Evolutionary conservation across 331 rosid genomes (phyloP).

Genomic region (Acacia pycnantha): DNA sequence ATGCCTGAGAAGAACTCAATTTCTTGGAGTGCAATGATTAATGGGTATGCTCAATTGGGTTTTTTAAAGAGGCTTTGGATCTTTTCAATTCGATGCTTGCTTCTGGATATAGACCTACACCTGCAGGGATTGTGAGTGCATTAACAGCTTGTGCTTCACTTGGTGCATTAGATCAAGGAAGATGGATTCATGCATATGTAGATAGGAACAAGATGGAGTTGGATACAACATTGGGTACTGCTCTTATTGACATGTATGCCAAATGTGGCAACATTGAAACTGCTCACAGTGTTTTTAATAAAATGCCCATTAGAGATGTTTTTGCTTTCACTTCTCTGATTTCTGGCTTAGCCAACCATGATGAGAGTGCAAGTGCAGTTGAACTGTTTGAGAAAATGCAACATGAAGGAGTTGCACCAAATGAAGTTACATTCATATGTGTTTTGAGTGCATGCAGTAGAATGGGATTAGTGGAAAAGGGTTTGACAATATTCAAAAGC

Average conservation of each 20-base stretch:
- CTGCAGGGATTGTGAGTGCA: constrained; percentile 43
- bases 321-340: constrained; percentile 53
- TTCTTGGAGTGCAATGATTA: constrained; percentile 55
- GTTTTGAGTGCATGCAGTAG: constrained; percentile 55
- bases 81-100: constrained; percentile 43
- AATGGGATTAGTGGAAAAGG: constrained; percentile 47
- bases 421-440: constrained; percentile 51
- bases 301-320: constrained; percentile 41
- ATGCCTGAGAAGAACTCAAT: constrained; percentile 46
- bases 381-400: constrained; percentile 40
- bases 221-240: constrained; percentile 39
- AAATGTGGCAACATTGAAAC: constrained; percentile 37
- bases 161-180: constrained; percentile 53
- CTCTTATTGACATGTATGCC: constrained; percentile 32
- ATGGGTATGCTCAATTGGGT: constrained; percentile 47
- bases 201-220: constrained; percentile 33
- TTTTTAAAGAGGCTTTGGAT: constrained; percentile 49
- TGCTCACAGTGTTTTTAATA: constrained; percentile 35
- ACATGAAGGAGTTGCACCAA: constrained; percentile 42
- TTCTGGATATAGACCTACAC: constrained; percentile 40
- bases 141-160: constrained; percentile 49
- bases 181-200: constrained; percentile 53
- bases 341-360: constrained; percentile 48
- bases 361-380: constrained; percentile 39
- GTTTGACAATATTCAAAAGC: constrained; percentile 40